Evolutionary conservation across 805 yeast genomes (phyloP), one percentile per base, ranked within the genome.

Genomic region (Hanseniaspora pseudoguilliermondii): DNA sequence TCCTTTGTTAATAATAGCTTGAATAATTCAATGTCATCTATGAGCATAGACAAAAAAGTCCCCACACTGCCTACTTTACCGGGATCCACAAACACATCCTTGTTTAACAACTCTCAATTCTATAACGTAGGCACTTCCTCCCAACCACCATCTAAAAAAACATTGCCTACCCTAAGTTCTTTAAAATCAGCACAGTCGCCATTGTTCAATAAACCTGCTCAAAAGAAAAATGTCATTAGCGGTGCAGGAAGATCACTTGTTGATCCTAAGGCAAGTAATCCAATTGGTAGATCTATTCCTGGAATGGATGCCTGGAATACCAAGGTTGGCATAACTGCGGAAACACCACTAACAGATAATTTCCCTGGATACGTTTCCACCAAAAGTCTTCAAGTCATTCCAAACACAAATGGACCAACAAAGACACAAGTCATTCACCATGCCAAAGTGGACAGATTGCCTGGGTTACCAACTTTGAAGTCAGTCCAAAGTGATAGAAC

Each of bases 381-480:
- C 1, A 49, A 49, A 16, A 49, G 36, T 16, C 20, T 49, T 6
- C 52, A 49, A 39, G 44, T 49, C 5, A 20, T 49, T 6, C 52
- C 52, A 11, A 49, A 49, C 21, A 39, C 18, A 0, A 36, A 23
- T 9, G 44, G 18, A 25, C 25, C 38, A 8, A 36, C 29, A 5
- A 38, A 25, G 23, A 27, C 21, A 7, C 44, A 49, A n/a, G 38
- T 39, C 18, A 49, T 49, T 9, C 25, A 23, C 5, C 43, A 49
- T 49, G 32, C 27, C 2, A 39, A 39, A 5, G 44, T 34, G 5
- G 29, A 21, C 1, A 34, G 49, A 35, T 23, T 53, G 29, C 56
- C 56, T 18, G 44, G 47, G 10, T 39, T 53, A 25, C 56, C 56
- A 10, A 53, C 23, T 23, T 53, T 43, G 40, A 39, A 38, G 29